Base-by-base conservation (phyloP, 495 filamentous ascomycete species). In the Copromyces sp. region DNA sequence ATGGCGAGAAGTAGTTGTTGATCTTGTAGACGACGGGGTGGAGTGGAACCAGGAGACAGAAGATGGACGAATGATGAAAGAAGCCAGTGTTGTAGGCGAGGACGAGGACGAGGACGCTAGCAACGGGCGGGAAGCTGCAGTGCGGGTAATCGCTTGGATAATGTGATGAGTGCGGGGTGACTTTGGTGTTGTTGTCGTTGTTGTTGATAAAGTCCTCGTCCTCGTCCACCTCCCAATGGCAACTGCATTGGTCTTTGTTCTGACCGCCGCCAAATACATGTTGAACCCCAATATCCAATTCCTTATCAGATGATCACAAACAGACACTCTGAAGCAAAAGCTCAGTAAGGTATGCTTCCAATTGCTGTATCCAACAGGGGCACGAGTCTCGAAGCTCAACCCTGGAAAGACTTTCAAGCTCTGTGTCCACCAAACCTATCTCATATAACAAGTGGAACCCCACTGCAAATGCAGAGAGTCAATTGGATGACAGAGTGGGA, bases 1-100 rank as follows among this genome's bases (percentile, higher is more conserved):
- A 65, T 17, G 53, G 14, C 29, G 53, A 65, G 42, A n/a, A 9
- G 53, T 47, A 24, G 44, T 47, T 0, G 44, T 47, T 0, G 44
- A n/a, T 47, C 17, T 47, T 47, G 44, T 20, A 3, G 47, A 14
- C 11, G 47, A 59, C 11, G 47, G 35, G 53, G 17, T 8, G 17
- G 29, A 65, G 53, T 65, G 53, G 53, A 65, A 65, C 53, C 29
- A 29, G 0, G 53, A 61, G 24, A 61, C 53, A 37, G 53, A 65
- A 65, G 53, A 65, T 65, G 53, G 53, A 65, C 53, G 53, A 65
- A 65, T 65, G 53, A 65, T 24, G 53, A 65, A 65, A 65, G 75
- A 74, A 8, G 71, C 69, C 17, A 74, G 74, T 3, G 74, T 74
- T 3, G 74, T 74, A 9, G 72, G 39, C 5, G 45, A 59, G n/a